Base-by-base conservation (phyloP, 1,284 basidiomycete species). In the Rhodotorula sp. region DNA sequence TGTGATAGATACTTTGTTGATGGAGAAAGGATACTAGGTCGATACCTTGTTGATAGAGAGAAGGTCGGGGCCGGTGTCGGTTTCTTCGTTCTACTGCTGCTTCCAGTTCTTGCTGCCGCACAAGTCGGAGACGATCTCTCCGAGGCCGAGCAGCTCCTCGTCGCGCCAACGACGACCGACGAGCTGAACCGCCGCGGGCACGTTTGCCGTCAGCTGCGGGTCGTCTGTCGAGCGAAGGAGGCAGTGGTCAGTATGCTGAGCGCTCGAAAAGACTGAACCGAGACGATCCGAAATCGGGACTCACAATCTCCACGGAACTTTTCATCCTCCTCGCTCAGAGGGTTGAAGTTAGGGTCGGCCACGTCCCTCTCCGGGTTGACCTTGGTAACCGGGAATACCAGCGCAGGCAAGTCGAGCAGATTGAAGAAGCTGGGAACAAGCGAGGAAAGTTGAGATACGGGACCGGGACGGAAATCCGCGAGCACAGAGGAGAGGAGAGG, bases 231-330 rank as follows among this genome's bases (percentile, higher is more conserved):
- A 7, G 6, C 7, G 4, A 20, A 42, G 17, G 26, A 53, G 4
- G 24, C 24, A 24, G 14, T 12, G 24, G n/a, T 53, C 24, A 44
- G 56, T 8, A 14, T 1, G 10, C 8, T 5, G 22, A 42, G 6
- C 33, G 37, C 22, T 42, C 20, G 56, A n/a, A 22, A 14, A 33
- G 42, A 24, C 22, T 5, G 24, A 26, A 4, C 5, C 26, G 26
- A 12, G 48, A 4, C 24, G 22, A 22, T 24, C 17, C 49, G 37
- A 17, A 2, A 26, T 8, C 42, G 33, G 6, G 20, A 77, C 87
- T 69, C 78, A 89, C 88, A 90, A 45, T 82, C 71, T 51, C 87
- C 82, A 77, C 87, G 84, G 48, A 84, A 80, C 8, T 60, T 68
- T 77, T 83, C 80, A 77, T 90, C 89, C 5, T 75, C 63, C 5